A percentile compares a stretch with the other conserved stretches of the same genome.
phyloP scores from a whole-genome alignment of 768 basidiomycete species.

The Podaxis sp. region DNA sequence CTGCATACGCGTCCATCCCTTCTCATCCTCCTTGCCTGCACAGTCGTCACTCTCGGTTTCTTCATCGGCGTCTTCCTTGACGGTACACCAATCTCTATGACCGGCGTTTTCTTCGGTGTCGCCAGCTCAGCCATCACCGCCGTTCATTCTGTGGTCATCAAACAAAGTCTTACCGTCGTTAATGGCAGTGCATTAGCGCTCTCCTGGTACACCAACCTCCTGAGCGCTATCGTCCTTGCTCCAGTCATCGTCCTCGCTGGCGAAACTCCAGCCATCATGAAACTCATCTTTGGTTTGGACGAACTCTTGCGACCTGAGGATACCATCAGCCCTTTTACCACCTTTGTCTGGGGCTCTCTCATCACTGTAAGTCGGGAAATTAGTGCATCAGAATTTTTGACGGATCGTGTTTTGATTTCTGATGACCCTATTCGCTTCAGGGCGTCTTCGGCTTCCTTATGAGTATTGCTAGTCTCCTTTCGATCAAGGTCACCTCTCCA shows the following conservation, averaged over 20 bases:
- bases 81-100: constrained; percentile 48
- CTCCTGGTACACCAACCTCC: constrained; percentile 89
- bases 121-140: constrained; percentile 85
- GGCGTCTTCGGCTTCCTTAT: constrained; percentile 91
- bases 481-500: constrained; percentile 96
- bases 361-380: constrained; percentile 59
- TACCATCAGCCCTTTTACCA: constrained; percentile 46
- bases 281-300: constrained; percentile 53
- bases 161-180: constrained; percentile 76
- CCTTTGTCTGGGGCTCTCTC: constrained; percentile 75
- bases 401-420: neutral
- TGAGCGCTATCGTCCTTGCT: constrained; percentile 69
- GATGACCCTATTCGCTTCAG: constrained; percentile 31
- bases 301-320: constrained; percentile 36
- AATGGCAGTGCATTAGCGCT: constrained; percentile 82
- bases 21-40: constrained; percentile 72
- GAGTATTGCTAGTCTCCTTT: constrained; percentile 88
- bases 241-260: constrained; percentile 76
- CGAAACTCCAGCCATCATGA: constrained; percentile 63
- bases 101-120: constrained; percentile 81
- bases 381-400: neutral
- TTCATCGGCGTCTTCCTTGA: constrained; percentile 87
- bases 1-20: constrained; percentile 76
- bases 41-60: constrained; percentile 88
- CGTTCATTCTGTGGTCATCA: constrained; percentile 92